Conservation (phyloP, 257 asterid species). For the Avicennia marina region DNA sequence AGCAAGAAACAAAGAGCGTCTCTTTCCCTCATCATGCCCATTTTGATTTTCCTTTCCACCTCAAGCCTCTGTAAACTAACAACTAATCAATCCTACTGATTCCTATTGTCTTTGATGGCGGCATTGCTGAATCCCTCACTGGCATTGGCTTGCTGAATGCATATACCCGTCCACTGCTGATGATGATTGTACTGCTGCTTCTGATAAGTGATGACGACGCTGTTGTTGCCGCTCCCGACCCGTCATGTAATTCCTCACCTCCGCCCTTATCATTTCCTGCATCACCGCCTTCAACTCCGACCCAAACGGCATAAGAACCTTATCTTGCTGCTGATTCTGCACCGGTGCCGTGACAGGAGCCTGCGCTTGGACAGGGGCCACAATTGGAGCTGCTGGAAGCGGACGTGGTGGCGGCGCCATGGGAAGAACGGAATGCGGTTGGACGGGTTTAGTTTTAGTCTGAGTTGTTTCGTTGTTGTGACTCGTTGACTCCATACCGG, state of each 20-base stretch:
- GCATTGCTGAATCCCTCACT: conserved; percentile 56
- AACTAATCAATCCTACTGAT: conserved; percentile 47
- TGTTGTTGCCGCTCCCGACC: conserved; percentile 40
- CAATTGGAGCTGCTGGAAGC: background rate
- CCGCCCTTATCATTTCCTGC: conserved; percentile 81
- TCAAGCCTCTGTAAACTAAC: background rate
- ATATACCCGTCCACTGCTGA: conserved; percentile 39
- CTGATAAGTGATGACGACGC: too few species aligned
- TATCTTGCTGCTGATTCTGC: conserved; percentile 35
- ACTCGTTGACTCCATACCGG: conserved; percentile 46
- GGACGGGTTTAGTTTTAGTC: conserved; percentile 15
- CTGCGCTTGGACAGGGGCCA: conserved; percentile 8
- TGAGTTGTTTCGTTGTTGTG: conserved; percentile 25
- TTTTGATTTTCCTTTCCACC: background rate
- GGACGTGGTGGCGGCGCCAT: conserved; percentile 15
- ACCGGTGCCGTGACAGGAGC: background rate
- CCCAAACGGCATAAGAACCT: conserved; percentile 45
- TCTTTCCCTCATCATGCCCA: conserved; percentile 15
- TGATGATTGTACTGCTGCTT: conserved; percentile 14
- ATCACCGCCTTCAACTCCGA: conserved; percentile 61
- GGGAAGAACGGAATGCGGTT: conserved; percentile 13
- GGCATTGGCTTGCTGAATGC: conserved; percentile 55
- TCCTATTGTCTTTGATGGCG: conserved; percentile 51
- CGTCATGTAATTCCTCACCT: conserved; percentile 74
- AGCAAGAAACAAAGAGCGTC: conserved; percentile 40